Evolutionary conservation across 805 yeast genomes (phyloP), one percentile per base, ranked within the genome.

Genomic region (Geotrichum ghanense): DNA sequence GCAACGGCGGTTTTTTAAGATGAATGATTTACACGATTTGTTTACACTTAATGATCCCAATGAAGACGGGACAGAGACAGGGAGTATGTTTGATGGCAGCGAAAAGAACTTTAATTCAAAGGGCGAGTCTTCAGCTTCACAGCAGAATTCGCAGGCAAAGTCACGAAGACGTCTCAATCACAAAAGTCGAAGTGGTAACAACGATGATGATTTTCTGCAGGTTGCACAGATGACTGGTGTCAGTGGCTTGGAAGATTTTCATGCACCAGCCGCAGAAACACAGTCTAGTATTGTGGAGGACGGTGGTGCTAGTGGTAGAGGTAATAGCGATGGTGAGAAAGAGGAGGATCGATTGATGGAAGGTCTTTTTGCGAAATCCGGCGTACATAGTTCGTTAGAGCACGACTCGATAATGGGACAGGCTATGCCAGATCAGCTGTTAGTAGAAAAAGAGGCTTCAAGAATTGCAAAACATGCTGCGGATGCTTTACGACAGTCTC

Each of bases 1-100:
- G 54, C 97, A 92, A 59, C 75, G 89, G 50, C 67, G 97, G 48
- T 89, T 90, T 56, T 92, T 92, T 70, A 92, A 92, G 57, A 81
- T 80, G 74, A 87, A 84, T 56, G 97, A 92, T 56, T 66, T 92
- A 42, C 92, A 89, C 54, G 97, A 92, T 63, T 66, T 92, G 48
- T 92, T 92, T 60, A 73, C 92, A 0, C 65, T 92, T 20, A 95
- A 95, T 1, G 90, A 85, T 51, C 70, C 68, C 40, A 69, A 69
- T 45, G 84, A 78, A 37, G 76, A 75, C 24, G 84, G 82, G 2
- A 78, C 86, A 0, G 86, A 80, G 51, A 79, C 87, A 0, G 84
- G 82, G 0, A 78, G 73, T 42, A 62, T 80, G 58, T 82, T 83
- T 48, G 67, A 70, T 25, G 75, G 77, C 0, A 56, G 71, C 56